Base-by-base conservation (phyloP, 495 filamentous ascomycete species). In the Letharia columbiana region DNA sequence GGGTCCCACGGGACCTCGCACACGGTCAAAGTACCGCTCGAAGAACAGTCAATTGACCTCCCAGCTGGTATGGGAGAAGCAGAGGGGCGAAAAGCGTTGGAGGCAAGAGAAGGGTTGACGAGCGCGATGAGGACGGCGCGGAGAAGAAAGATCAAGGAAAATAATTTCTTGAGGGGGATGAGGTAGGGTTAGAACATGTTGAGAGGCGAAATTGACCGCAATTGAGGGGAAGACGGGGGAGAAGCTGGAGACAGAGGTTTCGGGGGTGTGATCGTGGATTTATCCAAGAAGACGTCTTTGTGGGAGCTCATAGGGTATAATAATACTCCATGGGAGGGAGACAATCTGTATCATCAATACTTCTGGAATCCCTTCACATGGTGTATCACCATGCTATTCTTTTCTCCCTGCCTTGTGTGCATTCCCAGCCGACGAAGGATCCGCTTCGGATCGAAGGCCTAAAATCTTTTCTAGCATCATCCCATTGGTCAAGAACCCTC, bases 131-230 rank as follows among this genome's bases (percentile, higher is more conserved):
- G 77, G 80, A 87, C 73, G 68, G 87, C 91, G 69, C 83, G 91
- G 72, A 85, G 89, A 72, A 86, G 82, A 68, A 82, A 79, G 70
- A 97, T 98, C 71, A 94, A 93, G 81, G 94, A 98, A 79, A 81
- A 71, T 64, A 98, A 98, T 79, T 98, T 94, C 83, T 83, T 98
- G 79, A 89, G 87, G 80, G 82, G 86, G 23, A 89, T 95, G 84
- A 86, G 82, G 75, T 75, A 68, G 60, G 20, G 18, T 28, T 13
- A 1, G 9, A 13, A 50, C 10, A 12, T 12, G 2, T 3, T 12
- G 47, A 50, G 47, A 13, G 20, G 45, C 18, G 18, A 9, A 5
- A 8, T 17, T 3, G 45, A n/a, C 7, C 20, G 20, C 45, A 8
- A 49, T 10, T 23, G 18, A n/a, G 20, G 2, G 17, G 20, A n/a